These are phyloP conservation scores for Abelmoschus esculentus DNA, from an alignment of 345 rosid species.

Conservation along the genomic window DNA sequence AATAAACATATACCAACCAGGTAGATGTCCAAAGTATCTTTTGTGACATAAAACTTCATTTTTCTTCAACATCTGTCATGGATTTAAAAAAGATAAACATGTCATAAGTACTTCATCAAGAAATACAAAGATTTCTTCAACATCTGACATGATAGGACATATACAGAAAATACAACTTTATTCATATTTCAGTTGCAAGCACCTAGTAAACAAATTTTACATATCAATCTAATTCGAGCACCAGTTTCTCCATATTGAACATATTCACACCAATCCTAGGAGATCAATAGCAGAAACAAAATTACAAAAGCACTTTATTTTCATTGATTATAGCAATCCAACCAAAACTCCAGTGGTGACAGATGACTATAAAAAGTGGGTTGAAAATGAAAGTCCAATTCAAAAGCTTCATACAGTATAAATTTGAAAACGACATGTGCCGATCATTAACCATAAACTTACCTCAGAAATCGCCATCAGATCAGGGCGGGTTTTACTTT, in stretches of 20 bases:
- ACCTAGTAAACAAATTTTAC: background rate
- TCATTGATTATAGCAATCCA: background rate
- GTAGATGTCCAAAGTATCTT: constrained; percentile 11
- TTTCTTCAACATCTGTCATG: constrained; percentile 17
- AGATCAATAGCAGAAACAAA: background rate
- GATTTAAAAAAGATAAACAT: background rate
- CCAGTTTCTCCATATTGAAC: background rate
- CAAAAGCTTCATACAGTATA: background rate
- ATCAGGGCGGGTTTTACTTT: constrained; percentile 4
- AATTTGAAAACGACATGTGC: background rate
- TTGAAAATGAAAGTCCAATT: background rate
- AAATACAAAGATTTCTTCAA: background rate
- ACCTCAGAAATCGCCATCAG: constrained; percentile 11
- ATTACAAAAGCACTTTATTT: background rate
- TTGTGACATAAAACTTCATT: constrained; percentile 11
- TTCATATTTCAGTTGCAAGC: background rate
- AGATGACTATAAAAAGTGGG: background rate
- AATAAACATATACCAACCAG: constrained; percentile 16
- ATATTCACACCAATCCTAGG: background rate
- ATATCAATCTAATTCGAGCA: background rate
- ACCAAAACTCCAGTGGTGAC: background rate
- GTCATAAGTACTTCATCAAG: background rate
- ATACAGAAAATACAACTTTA: background rate
- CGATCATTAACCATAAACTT: constrained; percentile 9
- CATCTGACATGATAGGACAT: background rate